phyloP scores from a whole-genome alignment of 2,329 filamentous ascomycete species.

The Onygena corvina region DNA sequence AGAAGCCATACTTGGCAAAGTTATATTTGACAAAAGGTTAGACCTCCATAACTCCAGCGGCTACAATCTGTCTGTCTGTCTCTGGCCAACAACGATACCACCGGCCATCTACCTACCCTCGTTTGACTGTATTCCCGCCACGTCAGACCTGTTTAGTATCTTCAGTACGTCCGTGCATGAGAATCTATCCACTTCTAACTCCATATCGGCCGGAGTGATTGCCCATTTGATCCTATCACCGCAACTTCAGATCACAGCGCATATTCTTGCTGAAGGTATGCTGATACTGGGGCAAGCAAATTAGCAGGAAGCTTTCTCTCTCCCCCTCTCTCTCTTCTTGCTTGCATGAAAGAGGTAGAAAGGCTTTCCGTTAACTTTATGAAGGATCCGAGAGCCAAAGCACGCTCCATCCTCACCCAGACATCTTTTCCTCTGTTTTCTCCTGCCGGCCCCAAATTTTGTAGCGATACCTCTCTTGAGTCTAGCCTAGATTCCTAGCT shows the following conservation, averaged over 20 bases:
- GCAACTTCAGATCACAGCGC: no score
- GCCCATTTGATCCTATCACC: no score
- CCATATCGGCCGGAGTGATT: background rate
- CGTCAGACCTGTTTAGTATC: background rate
- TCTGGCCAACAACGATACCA: background rate
- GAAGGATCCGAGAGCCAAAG: conserved; percentile 2
- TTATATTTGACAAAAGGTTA: background rate
- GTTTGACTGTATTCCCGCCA: no score
- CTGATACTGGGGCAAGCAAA: no score
- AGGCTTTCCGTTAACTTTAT: background rate
- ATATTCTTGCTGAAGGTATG: no score
- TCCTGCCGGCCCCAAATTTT: background rate
- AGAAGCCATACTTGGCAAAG: background rate
- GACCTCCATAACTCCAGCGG: background rate
- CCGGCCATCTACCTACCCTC: background rate
- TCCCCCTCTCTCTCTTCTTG: background rate
- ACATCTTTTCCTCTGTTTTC: no score
- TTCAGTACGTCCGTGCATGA: background rate
- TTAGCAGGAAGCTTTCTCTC: no score
- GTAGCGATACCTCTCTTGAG: background rate
- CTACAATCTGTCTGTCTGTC: background rate
- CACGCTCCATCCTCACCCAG: background rate
- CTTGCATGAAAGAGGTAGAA: background rate
- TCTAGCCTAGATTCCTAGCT: background rate
- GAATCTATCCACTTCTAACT: background rate